Percentiles rank a stretch among this genome's conserved stretches.
Conservation (phyloP, 148 eudicot species). For the Oxyria digyna region DNA sequence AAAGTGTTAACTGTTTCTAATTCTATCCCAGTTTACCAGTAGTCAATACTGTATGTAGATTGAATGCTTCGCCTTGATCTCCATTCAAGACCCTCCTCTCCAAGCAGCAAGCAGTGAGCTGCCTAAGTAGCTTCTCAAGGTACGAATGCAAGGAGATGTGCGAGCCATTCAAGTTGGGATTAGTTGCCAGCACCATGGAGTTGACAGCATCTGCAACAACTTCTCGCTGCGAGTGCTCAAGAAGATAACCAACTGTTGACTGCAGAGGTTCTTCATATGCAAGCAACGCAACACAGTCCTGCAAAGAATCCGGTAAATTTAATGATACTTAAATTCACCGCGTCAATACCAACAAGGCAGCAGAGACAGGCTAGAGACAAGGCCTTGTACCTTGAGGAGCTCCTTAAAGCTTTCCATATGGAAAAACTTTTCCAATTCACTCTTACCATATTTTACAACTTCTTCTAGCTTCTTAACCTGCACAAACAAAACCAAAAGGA, state of each 20-base stretch:
- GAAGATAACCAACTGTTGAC: constrained; percentile 72
- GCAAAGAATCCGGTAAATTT: neutral
- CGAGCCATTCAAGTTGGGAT: constrained; percentile 38
- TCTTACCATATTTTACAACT: constrained; percentile 63
- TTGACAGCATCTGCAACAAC: constrained; percentile 83
- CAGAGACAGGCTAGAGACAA: neutral
- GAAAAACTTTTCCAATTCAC: constrained; percentile 41
- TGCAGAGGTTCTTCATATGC: constrained; percentile 74
- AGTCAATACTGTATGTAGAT: constrained; percentile 43
- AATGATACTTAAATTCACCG: neutral
- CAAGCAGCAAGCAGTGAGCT: constrained; percentile 68
- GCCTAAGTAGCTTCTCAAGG: constrained; percentile 72
- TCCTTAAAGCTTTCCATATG: constrained; percentile 28
- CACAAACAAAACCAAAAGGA: constrained; percentile 8
- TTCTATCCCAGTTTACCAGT: constrained; percentile 24
- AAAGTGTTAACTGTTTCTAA: neutral
- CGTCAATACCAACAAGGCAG: neutral
- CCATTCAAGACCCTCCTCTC: constrained; percentile 70
- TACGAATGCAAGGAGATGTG: constrained; percentile 50
- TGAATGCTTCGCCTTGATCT: constrained; percentile 82
- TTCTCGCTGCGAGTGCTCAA: constrained; percentile 65
- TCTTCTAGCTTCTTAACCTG: constrained; percentile 65
- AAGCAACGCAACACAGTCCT: constrained; percentile 87
- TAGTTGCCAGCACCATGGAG: constrained; percentile 62
- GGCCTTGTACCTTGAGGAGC: constrained; percentile 48